Base-by-base conservation (phyloP, 371 early-diverging fungal species). In the Conidiobolus incongruus region DNA sequence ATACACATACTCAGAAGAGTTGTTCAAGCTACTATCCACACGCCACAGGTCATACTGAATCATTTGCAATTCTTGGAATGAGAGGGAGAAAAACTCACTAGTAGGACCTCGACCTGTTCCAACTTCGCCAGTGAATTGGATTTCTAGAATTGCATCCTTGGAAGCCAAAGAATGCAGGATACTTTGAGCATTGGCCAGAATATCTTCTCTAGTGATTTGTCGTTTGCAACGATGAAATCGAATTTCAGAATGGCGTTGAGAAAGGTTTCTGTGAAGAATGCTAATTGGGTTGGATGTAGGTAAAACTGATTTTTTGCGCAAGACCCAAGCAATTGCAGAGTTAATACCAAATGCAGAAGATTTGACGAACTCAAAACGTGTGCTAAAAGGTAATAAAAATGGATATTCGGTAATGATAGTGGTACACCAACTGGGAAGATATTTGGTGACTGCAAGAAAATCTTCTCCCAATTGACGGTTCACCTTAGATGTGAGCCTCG, bases 31-130 rank as follows among this genome's bases (percentile, higher is more conserved):
- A 7, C 45, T 38, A 5, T 59, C 62, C 37, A 49, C 63, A 69
- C 69, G 58, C 77, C 81, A 77, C 52, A 81, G 52, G 20, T 59
- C 61, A 15, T 68, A 46, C 1, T 54, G 57, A 35, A 55, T 63
- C 41, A 69, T 72, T 36, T 72, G 66, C 15, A 89, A 60, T 47
- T 80, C 84, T 28, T 66, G 68, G 13, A 79, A 87, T 0, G 85
- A 74, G 4, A 66, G 52, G 1, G 87, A 65, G 51, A 86, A 94
- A 49, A 91, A 92, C 51, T 92, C 95, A 5, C 90, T 59, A 0
- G 95, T 92, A 0, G 92, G 91, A 0, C 95, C 95, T 4, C 87
- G 54, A 2, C 95, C 95, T 2, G 87, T 84, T 8, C 95, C 95
- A 17, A 84, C 89, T 49, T 94, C 95, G 23, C 81, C 86, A 50